These are phyloP conservation scores for Guillardia theta DNA, from an alignment of 78 protist species.

Conservation along the genomic window DNA sequence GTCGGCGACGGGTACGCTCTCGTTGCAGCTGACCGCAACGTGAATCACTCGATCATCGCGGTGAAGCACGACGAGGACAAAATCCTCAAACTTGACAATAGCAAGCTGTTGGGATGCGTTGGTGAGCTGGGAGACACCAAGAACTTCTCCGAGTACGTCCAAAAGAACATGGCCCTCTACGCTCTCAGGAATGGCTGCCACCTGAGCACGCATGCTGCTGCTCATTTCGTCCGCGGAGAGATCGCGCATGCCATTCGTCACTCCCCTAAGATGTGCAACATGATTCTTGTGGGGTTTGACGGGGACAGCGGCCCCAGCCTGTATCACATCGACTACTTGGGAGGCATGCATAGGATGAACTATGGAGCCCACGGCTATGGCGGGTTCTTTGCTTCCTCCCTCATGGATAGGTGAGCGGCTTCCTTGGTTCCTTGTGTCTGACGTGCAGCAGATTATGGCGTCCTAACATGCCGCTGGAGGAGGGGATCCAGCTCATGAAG, in stretches of 20 bases:
- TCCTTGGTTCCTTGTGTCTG: neutral
- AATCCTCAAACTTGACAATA: conserved; percentile 37
- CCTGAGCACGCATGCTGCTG: conserved; percentile 53
- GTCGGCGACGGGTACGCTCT: conserved; percentile 56
- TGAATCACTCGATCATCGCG: conserved; percentile 37
- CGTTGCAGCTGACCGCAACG: conserved; percentile 40
- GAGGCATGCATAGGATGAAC: conserved; percentile 46
- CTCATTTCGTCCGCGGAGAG: conserved; percentile 56
- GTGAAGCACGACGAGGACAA: conserved; percentile 49
- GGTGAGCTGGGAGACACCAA: conserved; percentile 62
- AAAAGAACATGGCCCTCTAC: conserved; percentile 55
- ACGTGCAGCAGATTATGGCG: neutral
- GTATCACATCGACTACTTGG: conserved; percentile 74
- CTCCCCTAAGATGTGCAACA: conserved; percentile 24
- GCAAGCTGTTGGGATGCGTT: conserved; percentile 50
- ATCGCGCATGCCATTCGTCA: conserved; percentile 55
- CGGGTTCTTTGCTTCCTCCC: conserved; percentile 41
- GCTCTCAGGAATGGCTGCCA: neutral
- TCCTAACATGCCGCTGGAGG: conserved; percentile 45
- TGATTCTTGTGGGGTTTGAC: conserved; percentile 69
- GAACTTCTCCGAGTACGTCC: conserved; percentile 51
- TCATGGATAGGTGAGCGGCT: conserved; percentile 53
- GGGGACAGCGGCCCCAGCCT: conserved; percentile 46
- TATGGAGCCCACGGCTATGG: conserved; percentile 71
- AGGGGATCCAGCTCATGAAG: conserved; percentile 55